phyloP scores from a whole-genome alignment of 106 monocot species.

The Apostasia shenzhenica region DNA sequence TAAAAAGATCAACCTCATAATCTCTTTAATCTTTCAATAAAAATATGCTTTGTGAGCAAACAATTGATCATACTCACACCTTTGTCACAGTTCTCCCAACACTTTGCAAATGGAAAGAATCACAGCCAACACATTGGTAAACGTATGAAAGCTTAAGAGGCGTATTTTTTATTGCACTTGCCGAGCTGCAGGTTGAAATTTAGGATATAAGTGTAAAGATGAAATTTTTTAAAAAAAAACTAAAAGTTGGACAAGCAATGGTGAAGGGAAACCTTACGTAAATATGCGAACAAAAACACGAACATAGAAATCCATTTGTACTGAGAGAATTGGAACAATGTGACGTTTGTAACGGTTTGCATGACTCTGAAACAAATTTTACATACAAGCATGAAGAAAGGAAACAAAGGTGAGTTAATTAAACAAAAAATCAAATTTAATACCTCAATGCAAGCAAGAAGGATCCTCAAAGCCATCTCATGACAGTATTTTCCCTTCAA shows the following conservation, averaged over 20 bases:
- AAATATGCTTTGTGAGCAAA: neutral
- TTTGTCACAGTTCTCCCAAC: conserved; percentile 75
- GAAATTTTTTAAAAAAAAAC: neutral
- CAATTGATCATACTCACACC: conserved; percentile 28
- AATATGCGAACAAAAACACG: conserved; percentile 95
- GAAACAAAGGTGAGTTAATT: conserved; percentile 2
- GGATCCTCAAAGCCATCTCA: conserved; percentile 94
- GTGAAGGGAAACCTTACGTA: conserved; percentile 40
- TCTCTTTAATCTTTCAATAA: neutral
- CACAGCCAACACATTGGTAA: conserved; percentile 90
- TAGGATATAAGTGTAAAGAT: neutral
- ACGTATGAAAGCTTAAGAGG: conserved; percentile 86
- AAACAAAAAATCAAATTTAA: neutral
- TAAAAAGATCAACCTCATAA: neutral
- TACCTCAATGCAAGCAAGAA: conserved; percentile 96
- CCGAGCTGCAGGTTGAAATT: conserved; percentile 42
- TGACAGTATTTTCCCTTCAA: conserved; percentile 94
- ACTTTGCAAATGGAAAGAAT: conserved; percentile 91
- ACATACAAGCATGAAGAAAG: conserved; percentile 1
- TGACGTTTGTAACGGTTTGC: conserved; percentile 95
- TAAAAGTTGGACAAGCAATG: neutral
- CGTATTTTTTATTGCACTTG: conserved; percentile 80
- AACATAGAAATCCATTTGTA: conserved; percentile 96
- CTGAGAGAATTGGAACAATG: conserved; percentile 88
- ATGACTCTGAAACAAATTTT: conserved; percentile 61